These are phyloP conservation scores for Thraustochytrium striatum DNA, from an alignment of 352 stramenopile genomes.

Conservation along the genomic window DNA sequence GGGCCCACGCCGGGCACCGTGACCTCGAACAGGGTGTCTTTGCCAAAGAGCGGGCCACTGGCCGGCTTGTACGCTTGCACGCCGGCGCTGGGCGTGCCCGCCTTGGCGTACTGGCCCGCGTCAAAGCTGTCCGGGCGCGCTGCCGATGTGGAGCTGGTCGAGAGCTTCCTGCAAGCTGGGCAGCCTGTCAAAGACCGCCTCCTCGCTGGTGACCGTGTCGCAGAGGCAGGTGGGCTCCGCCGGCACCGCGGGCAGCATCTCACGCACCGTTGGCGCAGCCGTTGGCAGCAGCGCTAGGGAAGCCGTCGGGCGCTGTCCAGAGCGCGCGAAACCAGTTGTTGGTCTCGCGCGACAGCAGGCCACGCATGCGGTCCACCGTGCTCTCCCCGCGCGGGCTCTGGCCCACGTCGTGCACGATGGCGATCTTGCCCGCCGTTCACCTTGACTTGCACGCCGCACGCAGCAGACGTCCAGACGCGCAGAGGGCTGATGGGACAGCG, in stretches of 20 bases:
- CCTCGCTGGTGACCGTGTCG: not conserved
- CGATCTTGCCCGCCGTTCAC: not conserved
- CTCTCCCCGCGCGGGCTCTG: not conserved
- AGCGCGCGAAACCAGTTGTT: not conserved
- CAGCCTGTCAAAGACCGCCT: not conserved
- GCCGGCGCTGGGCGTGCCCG: not conserved
- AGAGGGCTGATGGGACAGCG: not conserved
- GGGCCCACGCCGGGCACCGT: not conserved
- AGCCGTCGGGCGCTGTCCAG: not conserved
- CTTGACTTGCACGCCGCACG: slow-evolving; percentile 21
- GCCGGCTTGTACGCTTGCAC: not conserved
- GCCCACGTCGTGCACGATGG: slow-evolving; percentile 37
- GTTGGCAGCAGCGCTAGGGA: not conserved
- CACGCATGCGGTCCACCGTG: not conserved
- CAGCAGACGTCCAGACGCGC: not conserved
- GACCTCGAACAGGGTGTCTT: slow-evolving; percentile 32
- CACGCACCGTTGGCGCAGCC: not conserved
- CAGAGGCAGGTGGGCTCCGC: not conserved
- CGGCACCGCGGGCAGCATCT: not conserved
- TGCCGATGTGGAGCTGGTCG: not conserved
- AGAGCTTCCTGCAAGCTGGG: not conserved
- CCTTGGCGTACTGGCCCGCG: not conserved
- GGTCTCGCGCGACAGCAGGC: not conserved
- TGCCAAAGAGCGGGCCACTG: not conserved
- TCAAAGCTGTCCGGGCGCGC: not conserved